phyloP scores from a whole-genome alignment of 495 filamentous ascomycete genomes.

The Tuber melanosporum region DNA sequence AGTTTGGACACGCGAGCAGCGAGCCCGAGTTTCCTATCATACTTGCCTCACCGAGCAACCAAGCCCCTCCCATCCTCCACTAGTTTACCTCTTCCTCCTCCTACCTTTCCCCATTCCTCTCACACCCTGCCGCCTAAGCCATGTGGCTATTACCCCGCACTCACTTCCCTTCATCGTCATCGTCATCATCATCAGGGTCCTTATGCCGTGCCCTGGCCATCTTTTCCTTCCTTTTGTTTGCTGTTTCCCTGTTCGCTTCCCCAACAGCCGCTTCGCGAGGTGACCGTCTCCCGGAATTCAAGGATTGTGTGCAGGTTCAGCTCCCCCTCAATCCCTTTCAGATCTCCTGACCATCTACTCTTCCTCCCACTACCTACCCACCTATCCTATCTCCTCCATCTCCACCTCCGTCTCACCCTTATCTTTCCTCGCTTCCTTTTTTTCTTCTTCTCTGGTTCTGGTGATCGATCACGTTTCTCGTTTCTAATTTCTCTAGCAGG shows the following conservation, averaged over 20 bases:
- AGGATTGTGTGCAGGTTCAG: slow-evolving; percentile 73
- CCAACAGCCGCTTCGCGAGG: slow-evolving; percentile 66
- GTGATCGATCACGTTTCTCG: slow-evolving; percentile 5
- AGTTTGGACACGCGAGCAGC: neutral
- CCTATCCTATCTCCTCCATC: slow-evolving; percentile 2
- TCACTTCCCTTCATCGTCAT: slow-evolving; percentile 14
- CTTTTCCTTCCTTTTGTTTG: slow-evolving; percentile 40
- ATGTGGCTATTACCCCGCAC: slow-evolving; percentile 7
- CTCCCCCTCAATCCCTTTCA: neutral
- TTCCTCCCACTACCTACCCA: slow-evolving; percentile 1
- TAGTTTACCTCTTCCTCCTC: too few relatives aligned
- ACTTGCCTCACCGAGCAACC: neutral
- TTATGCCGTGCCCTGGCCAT: slow-evolving; percentile 17
- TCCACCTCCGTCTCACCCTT: neutral
- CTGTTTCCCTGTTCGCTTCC: slow-evolving; percentile 47
- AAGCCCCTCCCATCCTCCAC: neutral
- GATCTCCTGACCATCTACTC: slow-evolving; percentile 4
- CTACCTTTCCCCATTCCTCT: neutral
- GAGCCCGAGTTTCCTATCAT: neutral
- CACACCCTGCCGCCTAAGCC: slow-evolving; percentile 1
- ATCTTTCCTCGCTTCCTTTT: neutral
- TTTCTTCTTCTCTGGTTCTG: slow-evolving; percentile 20
- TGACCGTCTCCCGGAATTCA: slow-evolving; percentile 83
- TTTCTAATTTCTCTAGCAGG: slow-evolving; percentile 47
- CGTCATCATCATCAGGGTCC: slow-evolving; percentile 19